Conservation (phyloP, 495 filamentous ascomycete species). For the Parmelia sp. region DNA sequence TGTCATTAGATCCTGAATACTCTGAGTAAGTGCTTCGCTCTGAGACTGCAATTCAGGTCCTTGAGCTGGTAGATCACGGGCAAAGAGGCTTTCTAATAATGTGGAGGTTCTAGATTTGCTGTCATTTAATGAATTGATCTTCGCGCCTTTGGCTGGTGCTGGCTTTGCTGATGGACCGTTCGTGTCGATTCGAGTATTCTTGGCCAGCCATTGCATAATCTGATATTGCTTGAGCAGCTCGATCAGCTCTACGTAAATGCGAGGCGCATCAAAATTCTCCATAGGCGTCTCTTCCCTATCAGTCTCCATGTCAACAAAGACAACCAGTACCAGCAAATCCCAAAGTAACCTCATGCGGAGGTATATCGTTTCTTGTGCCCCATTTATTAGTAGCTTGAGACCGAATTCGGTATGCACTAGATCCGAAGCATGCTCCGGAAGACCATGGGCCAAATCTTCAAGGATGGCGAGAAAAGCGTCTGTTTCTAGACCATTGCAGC, state of each 20-base stretch:
- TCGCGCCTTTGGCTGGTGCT: neutral
- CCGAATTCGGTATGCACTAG: constrained; percentile 61
- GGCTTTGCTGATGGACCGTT: constrained; percentile 6
- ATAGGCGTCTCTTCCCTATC: constrained; percentile 59
- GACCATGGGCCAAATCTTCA: constrained; percentile 35
- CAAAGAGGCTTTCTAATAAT: constrained; percentile 47
- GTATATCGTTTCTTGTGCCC: constrained; percentile 70
- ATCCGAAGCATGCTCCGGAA: constrained; percentile 41
- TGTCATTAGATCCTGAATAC: constrained; percentile 44
- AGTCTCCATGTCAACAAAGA: constrained; percentile 74
- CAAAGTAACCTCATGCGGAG: constrained; percentile 63
- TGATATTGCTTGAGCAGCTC: constrained; percentile 64
- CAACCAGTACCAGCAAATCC: constrained; percentile 72
- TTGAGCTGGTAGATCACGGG: constrained; percentile 42
- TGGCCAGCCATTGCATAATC: constrained; percentile 74
- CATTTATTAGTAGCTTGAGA: constrained; percentile 60
- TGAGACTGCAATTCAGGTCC: constrained; percentile 38
- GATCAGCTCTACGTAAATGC: constrained; percentile 61
- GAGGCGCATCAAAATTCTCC: constrained; percentile 58
- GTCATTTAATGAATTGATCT: neutral
- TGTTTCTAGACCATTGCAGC: constrained; percentile 48
- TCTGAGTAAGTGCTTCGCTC: constrained; percentile 43
- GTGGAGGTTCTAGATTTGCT: constrained; percentile 26
- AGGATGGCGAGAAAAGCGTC: constrained; percentile 48
- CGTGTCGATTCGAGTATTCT: constrained; percentile 39